These are phyloP conservation scores for Zopfochytrium polystomum DNA, from an alignment of 371 early-diverging fungal genomes.

Conservation along the genomic window DNA sequence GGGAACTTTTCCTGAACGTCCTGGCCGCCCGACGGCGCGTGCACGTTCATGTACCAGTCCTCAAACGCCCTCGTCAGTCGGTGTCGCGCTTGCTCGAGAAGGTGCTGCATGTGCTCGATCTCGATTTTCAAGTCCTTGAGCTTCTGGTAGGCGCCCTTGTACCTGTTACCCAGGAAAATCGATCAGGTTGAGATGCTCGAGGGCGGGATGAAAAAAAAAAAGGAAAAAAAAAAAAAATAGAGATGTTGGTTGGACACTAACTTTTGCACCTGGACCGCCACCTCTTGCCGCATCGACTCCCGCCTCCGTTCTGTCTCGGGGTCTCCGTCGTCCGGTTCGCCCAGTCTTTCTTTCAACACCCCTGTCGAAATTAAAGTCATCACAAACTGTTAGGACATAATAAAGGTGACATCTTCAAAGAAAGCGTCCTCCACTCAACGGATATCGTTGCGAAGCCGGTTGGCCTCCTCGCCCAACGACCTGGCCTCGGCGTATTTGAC, in stretches of 20 bases:
- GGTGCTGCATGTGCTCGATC: conserved; percentile 60
- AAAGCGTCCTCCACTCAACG: conserved; percentile 29
- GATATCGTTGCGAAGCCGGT: conserved; percentile 37
- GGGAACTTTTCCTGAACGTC: too few species aligned
- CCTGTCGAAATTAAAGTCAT: conserved; percentile 5
- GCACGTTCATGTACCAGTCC: conserved; percentile 49
- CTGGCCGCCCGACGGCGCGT: too few species aligned
- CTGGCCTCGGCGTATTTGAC: conserved; percentile 53
- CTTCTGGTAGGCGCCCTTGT: conserved; percentile 44
- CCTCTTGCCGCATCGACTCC: conserved; percentile 6
- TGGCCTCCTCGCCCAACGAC: conserved; percentile 46
- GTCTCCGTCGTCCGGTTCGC: conserved; percentile 14
- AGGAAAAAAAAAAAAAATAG: too few species aligned
- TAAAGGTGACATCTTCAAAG: too few species aligned
- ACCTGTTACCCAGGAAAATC: conserved; percentile 28
- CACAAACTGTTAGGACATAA: background rate
- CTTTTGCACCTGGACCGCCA: conserved; percentile 16
- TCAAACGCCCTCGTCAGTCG: conserved; percentile 52
- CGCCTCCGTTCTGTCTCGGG: background rate
- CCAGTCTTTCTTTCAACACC: conserved; percentile 16
- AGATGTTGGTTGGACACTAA: background rate
- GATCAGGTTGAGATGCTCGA: too few species aligned
- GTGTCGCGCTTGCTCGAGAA: conserved; percentile 52
- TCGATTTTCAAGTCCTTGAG: conserved; percentile 54
- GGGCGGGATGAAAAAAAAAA: too few species aligned